Evolutionary conservation across 306 rosid species (phyloP).

Genomic region (Dalbergia cochinchinensis): DNA sequence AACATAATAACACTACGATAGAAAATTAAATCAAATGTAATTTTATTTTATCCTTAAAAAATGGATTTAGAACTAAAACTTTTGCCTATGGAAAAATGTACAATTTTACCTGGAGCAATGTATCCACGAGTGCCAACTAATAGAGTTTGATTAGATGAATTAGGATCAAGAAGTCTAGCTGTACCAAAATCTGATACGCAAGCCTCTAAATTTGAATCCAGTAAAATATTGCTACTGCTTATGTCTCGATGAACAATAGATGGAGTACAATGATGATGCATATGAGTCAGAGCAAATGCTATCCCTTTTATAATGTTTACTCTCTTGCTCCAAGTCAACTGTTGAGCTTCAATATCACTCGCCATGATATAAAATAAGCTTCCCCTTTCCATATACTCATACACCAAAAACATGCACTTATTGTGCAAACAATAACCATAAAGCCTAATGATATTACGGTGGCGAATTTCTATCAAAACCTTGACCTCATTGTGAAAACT

Average conservation of each 20-base stretch:
- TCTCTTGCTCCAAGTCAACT: constrained; percentile 46
- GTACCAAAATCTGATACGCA: constrained; percentile 41
- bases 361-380: constrained; percentile 30
- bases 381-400: constrained; percentile 48
- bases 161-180: constrained; percentile 32
- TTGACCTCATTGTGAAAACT: constrained; percentile 38
- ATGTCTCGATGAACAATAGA: constrained; percentile 38
- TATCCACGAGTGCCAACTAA: constrained; percentile 31
- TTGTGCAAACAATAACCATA: constrained; percentile 39
- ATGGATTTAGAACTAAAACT: background rate
- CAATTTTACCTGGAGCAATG: constrained; percentile 36
- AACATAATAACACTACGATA: too few relatives aligned
- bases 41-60: background rate
- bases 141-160: constrained; percentile 34
- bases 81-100: background rate
- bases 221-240: constrained; percentile 29
- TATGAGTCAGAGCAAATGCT: constrained; percentile 30
- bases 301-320: constrained; percentile 48
- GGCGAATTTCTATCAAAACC: constrained; percentile 34
- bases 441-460: constrained; percentile 17
- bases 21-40: too few relatives aligned
- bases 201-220: constrained; percentile 26
- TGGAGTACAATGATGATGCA: constrained; percentile 39
- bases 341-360: constrained; percentile 34
- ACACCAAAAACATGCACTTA: constrained; percentile 37